Evolutionary conservation across 257 asterid genomes (phyloP).

Genomic region (Nicotiana benthamiana): DNA sequence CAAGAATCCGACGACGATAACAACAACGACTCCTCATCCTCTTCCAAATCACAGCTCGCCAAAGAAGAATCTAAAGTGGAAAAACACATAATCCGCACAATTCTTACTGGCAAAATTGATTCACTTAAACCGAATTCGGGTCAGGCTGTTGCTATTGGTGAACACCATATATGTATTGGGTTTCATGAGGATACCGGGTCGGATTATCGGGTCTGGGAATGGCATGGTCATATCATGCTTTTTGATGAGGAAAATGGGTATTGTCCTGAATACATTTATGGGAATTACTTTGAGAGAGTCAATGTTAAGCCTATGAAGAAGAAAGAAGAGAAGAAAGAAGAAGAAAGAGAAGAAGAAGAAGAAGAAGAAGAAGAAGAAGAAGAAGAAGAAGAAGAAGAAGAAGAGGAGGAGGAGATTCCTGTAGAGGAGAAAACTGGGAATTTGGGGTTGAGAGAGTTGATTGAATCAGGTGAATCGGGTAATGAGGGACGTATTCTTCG

Average conservation of each 20-base stretch:
- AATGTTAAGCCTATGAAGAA: slow-evolving; percentile 20
- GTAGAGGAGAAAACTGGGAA: slow-evolving; percentile 40
- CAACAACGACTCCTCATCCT: slow-evolving; percentile 17
- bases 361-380: slow-evolving; percentile 21
- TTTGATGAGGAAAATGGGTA: slow-evolving; percentile 92
- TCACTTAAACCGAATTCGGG: slow-evolving; percentile 85
- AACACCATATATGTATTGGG: slow-evolving; percentile 89
- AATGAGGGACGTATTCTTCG: slow-evolving; percentile 49
- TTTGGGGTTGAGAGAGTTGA: slow-evolving; percentile 81
- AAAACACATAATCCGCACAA: slow-evolving; percentile 63
- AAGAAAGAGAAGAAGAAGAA: slow-evolving; percentile 5
- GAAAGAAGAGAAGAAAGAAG: slow-evolving; percentile 16
- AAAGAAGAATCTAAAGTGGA: slow-evolving; percentile 82
- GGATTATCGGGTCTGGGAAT: slow-evolving; percentile 92
- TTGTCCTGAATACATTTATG: slow-evolving; percentile 82
- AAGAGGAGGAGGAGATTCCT: slow-evolving; percentile 18
- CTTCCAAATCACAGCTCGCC: slow-evolving; percentile 64
- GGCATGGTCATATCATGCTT: slow-evolving; percentile 95
- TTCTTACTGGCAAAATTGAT: slow-evolving; percentile 51
- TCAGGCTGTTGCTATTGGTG: slow-evolving; percentile 73
- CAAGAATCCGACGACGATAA: neutral
- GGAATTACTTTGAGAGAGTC: slow-evolving; percentile 84
- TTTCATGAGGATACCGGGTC: slow-evolving; percentile 72
- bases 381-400: slow-evolving; percentile 12
- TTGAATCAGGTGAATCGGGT: slow-evolving; percentile 42